Conservation (phyloP, 192 early-diverging fungal species). For the Martensiomyces pterosporus region DNA sequence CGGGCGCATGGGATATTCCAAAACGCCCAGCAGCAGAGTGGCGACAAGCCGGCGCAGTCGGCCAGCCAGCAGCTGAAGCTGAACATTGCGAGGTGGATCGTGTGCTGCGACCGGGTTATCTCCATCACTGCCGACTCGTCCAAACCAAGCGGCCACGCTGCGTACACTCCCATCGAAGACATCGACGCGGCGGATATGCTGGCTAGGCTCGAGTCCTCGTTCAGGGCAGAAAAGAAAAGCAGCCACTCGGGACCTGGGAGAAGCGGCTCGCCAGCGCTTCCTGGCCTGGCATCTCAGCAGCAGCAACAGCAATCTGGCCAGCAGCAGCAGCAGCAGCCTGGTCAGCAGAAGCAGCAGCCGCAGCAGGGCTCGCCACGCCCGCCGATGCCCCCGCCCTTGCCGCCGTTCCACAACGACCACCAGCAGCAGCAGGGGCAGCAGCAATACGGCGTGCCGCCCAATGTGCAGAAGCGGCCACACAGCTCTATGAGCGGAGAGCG, state of each 20-base stretch:
- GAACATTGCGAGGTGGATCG: constrained; percentile 19
- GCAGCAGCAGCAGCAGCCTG: too few relatives aligned
- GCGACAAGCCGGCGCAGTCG: constrained; percentile 1
- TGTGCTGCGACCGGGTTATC: constrained; percentile 19
- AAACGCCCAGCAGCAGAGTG: constrained; percentile 5
- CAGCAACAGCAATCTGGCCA: too few relatives aligned
- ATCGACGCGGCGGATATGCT: constrained; percentile 1
- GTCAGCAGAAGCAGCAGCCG: too few relatives aligned
- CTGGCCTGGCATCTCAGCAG: neutral
- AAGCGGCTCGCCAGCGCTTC: neutral
- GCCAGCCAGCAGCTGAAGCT: neutral
- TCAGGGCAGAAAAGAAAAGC: neutral
- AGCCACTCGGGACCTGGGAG: neutral
- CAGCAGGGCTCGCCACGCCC: constrained; percentile 2
- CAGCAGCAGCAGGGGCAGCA: too few relatives aligned
- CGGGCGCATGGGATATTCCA: constrained; percentile 2
- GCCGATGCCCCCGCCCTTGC: neutral
- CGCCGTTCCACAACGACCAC: constrained; percentile 1
- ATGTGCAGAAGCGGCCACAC: constrained; percentile 9
- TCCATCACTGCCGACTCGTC: constrained; percentile 1
- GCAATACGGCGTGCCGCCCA: neutral
- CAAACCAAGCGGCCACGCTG: neutral
- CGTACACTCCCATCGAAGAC: constrained; percentile 11
- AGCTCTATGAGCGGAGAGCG: constrained; percentile 7
- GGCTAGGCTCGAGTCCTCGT: constrained; percentile 6